A percentile compares a stretch with the other conserved stretches of the same genome.
Evolutionary conservation across 176 grass and related monocot genomes (phyloP).

Genomic region (Pontederia crassipes): DNA sequence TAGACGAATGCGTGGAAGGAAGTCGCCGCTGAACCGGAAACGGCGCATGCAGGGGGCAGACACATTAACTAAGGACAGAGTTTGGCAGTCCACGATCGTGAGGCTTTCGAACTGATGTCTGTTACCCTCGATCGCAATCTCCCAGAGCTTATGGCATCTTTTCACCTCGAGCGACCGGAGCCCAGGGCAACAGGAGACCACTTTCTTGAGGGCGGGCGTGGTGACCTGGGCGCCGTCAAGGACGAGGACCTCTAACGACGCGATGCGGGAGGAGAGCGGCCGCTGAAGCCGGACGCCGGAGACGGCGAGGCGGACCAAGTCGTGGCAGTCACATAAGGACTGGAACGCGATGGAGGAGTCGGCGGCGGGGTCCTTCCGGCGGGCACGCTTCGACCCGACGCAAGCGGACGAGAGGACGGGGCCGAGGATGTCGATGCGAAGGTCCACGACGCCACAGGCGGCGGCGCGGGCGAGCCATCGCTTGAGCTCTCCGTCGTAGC

Average conservation of each 20-base stretch:
- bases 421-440: constrained; percentile 9
- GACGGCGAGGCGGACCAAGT: constrained; percentile 44
- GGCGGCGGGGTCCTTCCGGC: constrained; percentile 5
- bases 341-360: constrained; percentile 3
- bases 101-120: constrained; percentile 49
- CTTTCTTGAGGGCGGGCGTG: constrained; percentile 49
- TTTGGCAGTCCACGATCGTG: constrained; percentile 68
- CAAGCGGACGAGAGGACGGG: background rate
- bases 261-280: constrained; percentile 20
- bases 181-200: constrained; percentile 42
- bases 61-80: constrained; percentile 37
- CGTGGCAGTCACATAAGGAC: constrained; percentile 25
- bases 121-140: constrained; percentile 32
- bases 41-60: constrained; percentile 36
- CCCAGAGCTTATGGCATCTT: constrained; percentile 51
- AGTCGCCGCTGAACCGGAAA: constrained; percentile 51
- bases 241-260: constrained; percentile 49
- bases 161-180: constrained; percentile 60
- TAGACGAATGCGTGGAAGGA: constrained; percentile 39
- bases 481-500: constrained; percentile 30
- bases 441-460: constrained; percentile 44
- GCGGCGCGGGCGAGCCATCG: constrained; percentile 39
- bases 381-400: background rate
- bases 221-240: constrained; percentile 46
- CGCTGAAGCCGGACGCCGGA: constrained; percentile 51